Conservation (phyloP, 306 rosid genomes). For the Cucurbita maxima region DNA sequence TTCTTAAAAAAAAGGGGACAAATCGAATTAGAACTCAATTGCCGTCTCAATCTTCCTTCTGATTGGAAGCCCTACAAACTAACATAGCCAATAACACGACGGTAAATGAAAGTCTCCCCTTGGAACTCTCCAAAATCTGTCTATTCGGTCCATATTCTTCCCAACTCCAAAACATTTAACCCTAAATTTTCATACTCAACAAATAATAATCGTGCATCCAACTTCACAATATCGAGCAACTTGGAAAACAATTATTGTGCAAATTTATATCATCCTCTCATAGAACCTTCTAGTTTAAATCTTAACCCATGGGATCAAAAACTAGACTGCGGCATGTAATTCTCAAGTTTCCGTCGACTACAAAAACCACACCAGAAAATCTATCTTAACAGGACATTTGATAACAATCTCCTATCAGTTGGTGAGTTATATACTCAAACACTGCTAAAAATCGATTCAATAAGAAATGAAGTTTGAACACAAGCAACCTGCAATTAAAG, state of each 20-base stretch:
- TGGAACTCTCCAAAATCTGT: not conserved
- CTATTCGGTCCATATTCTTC: not conserved
- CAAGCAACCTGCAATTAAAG: not conserved
- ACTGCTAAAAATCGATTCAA: not conserved
- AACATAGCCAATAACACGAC: not conserved
- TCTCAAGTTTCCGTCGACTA: not conserved
- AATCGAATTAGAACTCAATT: not conserved
- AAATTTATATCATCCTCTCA: not conserved
- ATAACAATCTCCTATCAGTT: not conserved
- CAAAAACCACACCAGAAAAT: not conserved
- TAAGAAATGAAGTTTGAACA: not conserved
- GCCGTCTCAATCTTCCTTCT: not conserved
- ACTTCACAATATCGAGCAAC: constrained; percentile 1
- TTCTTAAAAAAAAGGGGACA: not conserved
- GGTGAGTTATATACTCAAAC: not conserved
- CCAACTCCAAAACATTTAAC: not conserved
- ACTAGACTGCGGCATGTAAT: not conserved
- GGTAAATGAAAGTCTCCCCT: not conserved
- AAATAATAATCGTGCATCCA: not conserved
- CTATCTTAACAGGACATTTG: not conserved
- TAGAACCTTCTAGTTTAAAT: not conserved
- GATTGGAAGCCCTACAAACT: not conserved
- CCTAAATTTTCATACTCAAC: not conserved
- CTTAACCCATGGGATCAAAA: not conserved
- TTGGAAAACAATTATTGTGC: not conserved